Base-by-base conservation (phyloP, 371 early-diverging fungal species). In the Mucor circinelloides region DNA sequence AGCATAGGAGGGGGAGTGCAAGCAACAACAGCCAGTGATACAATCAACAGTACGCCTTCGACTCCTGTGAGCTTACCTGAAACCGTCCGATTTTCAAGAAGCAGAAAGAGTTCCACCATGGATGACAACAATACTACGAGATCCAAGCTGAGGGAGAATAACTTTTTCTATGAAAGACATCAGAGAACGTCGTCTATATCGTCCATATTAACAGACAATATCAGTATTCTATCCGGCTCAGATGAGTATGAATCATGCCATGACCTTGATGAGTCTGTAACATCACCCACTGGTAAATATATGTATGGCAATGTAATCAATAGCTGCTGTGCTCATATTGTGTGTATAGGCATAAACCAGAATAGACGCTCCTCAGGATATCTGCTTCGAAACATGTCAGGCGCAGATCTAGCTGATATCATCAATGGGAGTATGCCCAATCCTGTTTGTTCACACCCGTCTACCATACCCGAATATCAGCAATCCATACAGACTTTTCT, bases 11-110 rank as follows among this genome's bases (percentile, higher is more conserved):
- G 21, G n/a, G 46, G 46, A 21, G 46, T 6, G 21, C 8, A 6
- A 46, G 17, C 50, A 50, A 10, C 50, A 50, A 12, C 50, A 50
- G 12, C 50, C 23, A 25, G 55, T 30, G 30, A 27, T 55, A 52
- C 52, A 25, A 70, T 70, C 54, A 58, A 57, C 6, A 58, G 68
- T 38, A 58, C 62, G 25, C 63, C 70, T 56, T 55, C 65, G 27
- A 71, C 71, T 34, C 71, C 71, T n/a, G 50, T 60, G 23, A 71
- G 68, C 31, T 30, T 68, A 25, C 68, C 68, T 15, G 68, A 68
- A 27, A 58, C 44, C 21, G 38, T 50, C 34, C 57, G 50, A 63
- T 68, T 31, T 32, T 28, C 48, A 36, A 57, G 58, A 31, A 68
- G 58, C 19, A 62, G 68, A 63, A 68, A 62, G 32, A 56, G 40